phyloP scores from a whole-genome alignment of 176 grass and related monocot genomes.

The Aegilops sharonensis region DNA sequence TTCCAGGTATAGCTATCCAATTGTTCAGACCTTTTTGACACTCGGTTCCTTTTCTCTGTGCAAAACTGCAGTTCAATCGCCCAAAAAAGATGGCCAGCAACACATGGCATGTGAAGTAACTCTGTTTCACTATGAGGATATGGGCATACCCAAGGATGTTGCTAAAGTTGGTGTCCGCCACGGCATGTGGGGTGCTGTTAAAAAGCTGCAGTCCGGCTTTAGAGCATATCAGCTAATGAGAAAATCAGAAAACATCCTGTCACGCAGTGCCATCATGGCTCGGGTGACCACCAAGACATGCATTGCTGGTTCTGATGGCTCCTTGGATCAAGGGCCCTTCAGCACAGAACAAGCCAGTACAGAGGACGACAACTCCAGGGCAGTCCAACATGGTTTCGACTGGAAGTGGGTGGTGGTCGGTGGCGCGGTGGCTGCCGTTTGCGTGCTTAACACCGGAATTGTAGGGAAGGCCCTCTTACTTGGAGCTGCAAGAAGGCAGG shows the following conservation, averaged over 20 bases:
- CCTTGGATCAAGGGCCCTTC: slow-evolving; percentile 8
- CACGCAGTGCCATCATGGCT: slow-evolving; percentile 58
- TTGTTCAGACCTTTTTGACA: slow-evolving; percentile 3
- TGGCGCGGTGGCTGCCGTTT: slow-evolving; percentile 66
- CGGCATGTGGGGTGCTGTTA: slow-evolving; percentile 97
- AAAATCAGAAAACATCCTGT: slow-evolving; percentile 42
- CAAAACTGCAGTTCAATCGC: slow-evolving; percentile 69
- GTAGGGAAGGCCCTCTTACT: slow-evolving; percentile 70
- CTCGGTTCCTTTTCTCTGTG: background rate
- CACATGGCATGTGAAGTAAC: slow-evolving; percentile 87
- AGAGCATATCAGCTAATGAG: slow-evolving; percentile 77
- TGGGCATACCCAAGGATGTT: slow-evolving; percentile 98
- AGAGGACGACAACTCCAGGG: slow-evolving; percentile 18
- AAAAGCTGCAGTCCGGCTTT: slow-evolving; percentile 86
- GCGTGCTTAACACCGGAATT: slow-evolving; percentile 65
- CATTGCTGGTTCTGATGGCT: slow-evolving; percentile 10
- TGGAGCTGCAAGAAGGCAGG: slow-evolving; percentile 73
- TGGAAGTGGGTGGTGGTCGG: slow-evolving; percentile 91
- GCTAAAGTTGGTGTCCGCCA: slow-evolving; percentile 88
- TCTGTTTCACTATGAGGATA: slow-evolving; percentile 86
- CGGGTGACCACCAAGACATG: slow-evolving; percentile 59
- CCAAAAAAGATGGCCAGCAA: slow-evolving; percentile 67
- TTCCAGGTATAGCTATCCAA: background rate
- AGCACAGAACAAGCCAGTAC: slow-evolving; percentile 1
- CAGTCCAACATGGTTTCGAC: slow-evolving; percentile 52